A percentile compares a stretch with the other conserved stretches of the same genome.
Conservation (phyloP, 2,329 filamentous ascomycete genomes). For the Diplodia corticola region DNA sequence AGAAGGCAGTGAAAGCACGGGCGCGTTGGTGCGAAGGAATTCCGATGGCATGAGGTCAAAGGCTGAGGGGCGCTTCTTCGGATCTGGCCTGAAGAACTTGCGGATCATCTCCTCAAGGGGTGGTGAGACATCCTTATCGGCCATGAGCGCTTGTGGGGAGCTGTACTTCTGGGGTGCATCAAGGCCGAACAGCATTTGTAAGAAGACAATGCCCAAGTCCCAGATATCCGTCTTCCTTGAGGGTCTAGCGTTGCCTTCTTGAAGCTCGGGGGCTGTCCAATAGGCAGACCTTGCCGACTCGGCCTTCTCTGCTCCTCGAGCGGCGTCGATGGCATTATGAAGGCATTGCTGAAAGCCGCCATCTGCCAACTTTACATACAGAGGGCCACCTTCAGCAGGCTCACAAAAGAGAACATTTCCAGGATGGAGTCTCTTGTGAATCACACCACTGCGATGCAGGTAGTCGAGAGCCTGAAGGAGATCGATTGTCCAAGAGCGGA, state of each 20-base stretch:
- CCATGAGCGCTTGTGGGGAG: conserved; percentile 73
- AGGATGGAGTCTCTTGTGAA: conserved; percentile 80
- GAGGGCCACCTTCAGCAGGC: conserved; percentile 65
- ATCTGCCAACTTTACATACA: conserved; percentile 72
- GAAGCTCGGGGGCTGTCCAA: conserved; percentile 79
- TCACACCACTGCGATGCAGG: conserved; percentile 79
- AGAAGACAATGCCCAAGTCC: conserved; percentile 87
- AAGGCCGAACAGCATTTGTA: conserved; percentile 92
- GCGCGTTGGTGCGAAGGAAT: conserved; percentile 53
- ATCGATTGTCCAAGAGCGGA: conserved; percentile 88
- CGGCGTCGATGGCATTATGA: conserved; percentile 60
- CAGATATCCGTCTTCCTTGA: conserved; percentile 87
- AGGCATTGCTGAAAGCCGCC: conserved; percentile 69
- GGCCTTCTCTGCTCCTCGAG: conserved; percentile 51
- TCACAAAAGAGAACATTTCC: conserved; percentile 77
- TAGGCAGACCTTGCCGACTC: conserved; percentile 71
- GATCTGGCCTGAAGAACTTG: conserved; percentile 81
- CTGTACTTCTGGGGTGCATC: conserved; percentile 74
- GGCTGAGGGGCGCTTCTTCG: conserved; percentile 80
- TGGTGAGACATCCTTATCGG: conserved; percentile 69
- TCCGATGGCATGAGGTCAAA: conserved; percentile 67
- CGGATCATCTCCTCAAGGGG: conserved; percentile 76
- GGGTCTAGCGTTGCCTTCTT: conserved; percentile 53
- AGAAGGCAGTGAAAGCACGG: conserved; percentile 39
- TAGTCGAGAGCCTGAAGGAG: conserved; percentile 85